Base-by-base conservation (phyloP, 108 stramenopile species). In the Bacterosira constricta region DNA sequence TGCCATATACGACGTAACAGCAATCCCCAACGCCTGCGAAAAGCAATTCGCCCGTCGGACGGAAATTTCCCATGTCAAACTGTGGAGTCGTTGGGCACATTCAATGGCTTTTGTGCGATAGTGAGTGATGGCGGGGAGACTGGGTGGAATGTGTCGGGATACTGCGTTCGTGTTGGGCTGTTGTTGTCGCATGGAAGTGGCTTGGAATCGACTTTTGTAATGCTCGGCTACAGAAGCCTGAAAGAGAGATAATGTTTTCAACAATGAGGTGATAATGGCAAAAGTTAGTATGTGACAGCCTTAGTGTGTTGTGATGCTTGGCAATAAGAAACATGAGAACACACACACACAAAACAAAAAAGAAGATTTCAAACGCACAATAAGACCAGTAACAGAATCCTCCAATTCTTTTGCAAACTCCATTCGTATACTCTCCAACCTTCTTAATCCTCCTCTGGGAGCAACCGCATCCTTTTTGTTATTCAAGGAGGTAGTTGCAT, bases 1-100 rank as follows among this genome's bases (percentile, higher is more conserved):
- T 20, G 90, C 71, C 50, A 96, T 68, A 67, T 90, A 96, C 31
- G 84, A 86, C 12, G 92, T 85, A 10, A 87, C 59, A 3, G 90
- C 90, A 35, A 93, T 83, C 6, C 92, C 90, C 35, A 93, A 67
- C 2, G 89, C 88, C 57, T 96, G 95, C 18, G 91, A 89, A 71
- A 93, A 93, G 42, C 86, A 87, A 59, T 86, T 90, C n/a, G 89
- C 86, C 18, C 92, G 57, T 53, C 95, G 77, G 2, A 87, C 83
- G 5, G 90, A 87, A 75, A 90, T 83, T 25, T 82, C 83, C 92
- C 92, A 96, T 6, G 88, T 96, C 0, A 93, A 71, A 10, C 79
- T 77, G 65, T 90, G 91, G 12, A 93, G 77, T 63, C 69, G 70
- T 25, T 95, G 90, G 13, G 77, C 71, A 15, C 65, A 75, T 63